phyloP scores from a whole-genome alignment of 2,329 filamentous ascomycete species.

The Chaetomium sp. region DNA sequence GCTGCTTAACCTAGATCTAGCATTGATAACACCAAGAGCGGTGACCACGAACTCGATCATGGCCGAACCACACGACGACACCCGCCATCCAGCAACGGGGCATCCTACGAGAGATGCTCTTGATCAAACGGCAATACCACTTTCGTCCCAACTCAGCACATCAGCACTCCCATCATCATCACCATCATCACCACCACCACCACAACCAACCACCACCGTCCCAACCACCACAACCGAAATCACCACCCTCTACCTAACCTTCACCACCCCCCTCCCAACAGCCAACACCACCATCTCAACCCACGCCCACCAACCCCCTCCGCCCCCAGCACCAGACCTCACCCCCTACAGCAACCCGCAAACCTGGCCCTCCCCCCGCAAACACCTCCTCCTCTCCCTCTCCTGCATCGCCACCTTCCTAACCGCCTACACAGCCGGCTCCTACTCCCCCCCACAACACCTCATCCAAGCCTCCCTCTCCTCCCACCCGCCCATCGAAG shows the following conservation, averaged over 20 bases:
- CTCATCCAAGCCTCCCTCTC: constrained; percentile 53
- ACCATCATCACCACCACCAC: constrained; percentile 23
- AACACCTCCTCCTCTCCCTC: constrained; percentile 63
- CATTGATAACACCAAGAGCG: background rate
- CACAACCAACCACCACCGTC: constrained; percentile 23
- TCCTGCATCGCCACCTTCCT: constrained; percentile 70
- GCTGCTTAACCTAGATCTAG: too few relatives aligned
- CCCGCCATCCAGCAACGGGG: background rate
- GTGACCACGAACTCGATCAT: background rate
- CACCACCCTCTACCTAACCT: constrained; percentile 18
- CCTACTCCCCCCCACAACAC: constrained; percentile 63
- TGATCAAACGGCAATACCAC: background rate
- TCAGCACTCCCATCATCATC: background rate
- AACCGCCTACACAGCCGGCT: constrained; percentile 74
- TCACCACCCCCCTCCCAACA: background rate
- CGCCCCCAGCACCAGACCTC: constrained; percentile 43
- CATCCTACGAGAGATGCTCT: background rate
- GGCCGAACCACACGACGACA: background rate
- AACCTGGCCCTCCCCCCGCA: constrained; percentile 63
- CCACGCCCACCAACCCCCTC: background rate
- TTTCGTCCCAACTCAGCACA: background rate
- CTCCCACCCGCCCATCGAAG: constrained; percentile 51
- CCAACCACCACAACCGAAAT: constrained; percentile 26
- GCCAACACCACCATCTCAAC: too few relatives aligned
- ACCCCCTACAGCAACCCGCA: constrained; percentile 63